These are phyloP conservation scores for Coemansia reversa DNA, from an alignment of 192 early-diverging fungal species.

Conservation along the genomic window DNA sequence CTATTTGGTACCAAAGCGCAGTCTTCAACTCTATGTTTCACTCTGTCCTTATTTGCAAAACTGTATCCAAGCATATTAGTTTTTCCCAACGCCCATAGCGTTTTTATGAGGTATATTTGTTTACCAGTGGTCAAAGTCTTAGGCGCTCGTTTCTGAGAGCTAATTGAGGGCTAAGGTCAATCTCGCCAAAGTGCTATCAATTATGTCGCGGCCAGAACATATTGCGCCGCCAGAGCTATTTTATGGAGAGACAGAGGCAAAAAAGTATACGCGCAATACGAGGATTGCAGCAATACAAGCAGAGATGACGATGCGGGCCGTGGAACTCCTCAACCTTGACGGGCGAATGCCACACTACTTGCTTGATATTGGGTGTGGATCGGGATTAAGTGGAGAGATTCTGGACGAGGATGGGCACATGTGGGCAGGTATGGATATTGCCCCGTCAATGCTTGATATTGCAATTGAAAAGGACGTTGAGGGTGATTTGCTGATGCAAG, in stretches of 20 bases:
- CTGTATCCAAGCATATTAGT: too few species aligned
- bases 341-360: slow-evolving; percentile 71
- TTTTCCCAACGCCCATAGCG: too few species aligned
- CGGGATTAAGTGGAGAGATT: slow-evolving; percentile 92
- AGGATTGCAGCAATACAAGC: slow-evolving; percentile 92
- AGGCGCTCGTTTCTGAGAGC: background rate
- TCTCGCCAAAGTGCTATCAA: background rate
- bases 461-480: slow-evolving; percentile 89
- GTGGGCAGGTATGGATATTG: slow-evolving; percentile 97
- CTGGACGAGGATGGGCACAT: slow-evolving; percentile 92
- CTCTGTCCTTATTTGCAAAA: too few species aligned
- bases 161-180: background rate
- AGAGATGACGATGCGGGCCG: slow-evolving; percentile 87
- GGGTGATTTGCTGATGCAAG: slow-evolving; percentile 93
- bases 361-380: slow-evolving; percentile 97
- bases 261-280: slow-evolving; percentile 91
- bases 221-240: slow-evolving; percentile 96
- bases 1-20: too few species aligned
- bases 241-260: slow-evolving; percentile 91
- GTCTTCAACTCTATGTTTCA: too few species aligned
- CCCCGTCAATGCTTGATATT: slow-evolving; percentile 90
- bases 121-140: background rate
- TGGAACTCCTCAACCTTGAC: slow-evolving; percentile 86
- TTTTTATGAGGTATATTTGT: background rate
- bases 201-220: slow-evolving; percentile 94